These are phyloP conservation scores for Torulaspora pretoriensis DNA, from an alignment of 1,139 yeast genomes.

Conservation along the genomic window DNA sequence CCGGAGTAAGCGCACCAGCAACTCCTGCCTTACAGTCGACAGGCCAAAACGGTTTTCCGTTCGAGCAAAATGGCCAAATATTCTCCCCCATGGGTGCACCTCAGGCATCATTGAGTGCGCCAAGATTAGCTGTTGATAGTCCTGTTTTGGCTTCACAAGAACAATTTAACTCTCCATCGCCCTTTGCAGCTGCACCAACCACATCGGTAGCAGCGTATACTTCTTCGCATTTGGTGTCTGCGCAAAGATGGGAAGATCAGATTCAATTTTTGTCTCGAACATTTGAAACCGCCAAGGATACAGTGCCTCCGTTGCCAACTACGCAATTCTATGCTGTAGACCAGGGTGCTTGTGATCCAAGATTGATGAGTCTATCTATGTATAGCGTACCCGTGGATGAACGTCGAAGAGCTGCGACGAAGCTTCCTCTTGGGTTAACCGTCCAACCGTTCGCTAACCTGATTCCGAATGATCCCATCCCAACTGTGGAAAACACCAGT, in stretches of 20 bases:
- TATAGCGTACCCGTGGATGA: conserved; percentile 80
- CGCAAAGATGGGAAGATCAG: conserved; percentile 54
- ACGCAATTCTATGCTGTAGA: conserved; percentile 67
- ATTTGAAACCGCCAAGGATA: conserved; percentile 68
- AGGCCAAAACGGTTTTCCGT: conserved; percentile 9
- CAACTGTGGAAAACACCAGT: conserved; percentile 50
- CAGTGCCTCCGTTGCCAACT: conserved; percentile 79
- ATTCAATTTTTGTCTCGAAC: conserved; percentile 43
- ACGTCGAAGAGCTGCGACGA: conserved; percentile 62
- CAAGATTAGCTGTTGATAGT: conserved; percentile 11
- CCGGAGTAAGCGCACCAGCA: conserved; percentile 16
- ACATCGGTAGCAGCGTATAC: conserved; percentile 11
- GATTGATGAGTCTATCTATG: conserved; percentile 74
- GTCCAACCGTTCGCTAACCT: conserved; percentile 79
- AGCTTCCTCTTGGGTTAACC: conserved; percentile 75
- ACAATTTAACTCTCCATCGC: conserved; percentile 11
- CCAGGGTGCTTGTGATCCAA: conserved; percentile 81
- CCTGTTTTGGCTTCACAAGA: conserved; percentile 11
- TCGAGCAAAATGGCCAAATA: conserved; percentile 6
- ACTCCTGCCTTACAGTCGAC: conserved; percentile 11
- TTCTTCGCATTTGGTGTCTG: conserved; percentile 48
- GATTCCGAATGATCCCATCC: conserved; percentile 50
- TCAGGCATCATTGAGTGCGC: conserved; percentile 10
- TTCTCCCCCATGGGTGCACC: conserved; percentile 12
- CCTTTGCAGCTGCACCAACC: conserved; percentile 43